phyloP scores from a whole-genome alignment of 139 green algal genomes.

The Picochlorum sp. region DNA sequence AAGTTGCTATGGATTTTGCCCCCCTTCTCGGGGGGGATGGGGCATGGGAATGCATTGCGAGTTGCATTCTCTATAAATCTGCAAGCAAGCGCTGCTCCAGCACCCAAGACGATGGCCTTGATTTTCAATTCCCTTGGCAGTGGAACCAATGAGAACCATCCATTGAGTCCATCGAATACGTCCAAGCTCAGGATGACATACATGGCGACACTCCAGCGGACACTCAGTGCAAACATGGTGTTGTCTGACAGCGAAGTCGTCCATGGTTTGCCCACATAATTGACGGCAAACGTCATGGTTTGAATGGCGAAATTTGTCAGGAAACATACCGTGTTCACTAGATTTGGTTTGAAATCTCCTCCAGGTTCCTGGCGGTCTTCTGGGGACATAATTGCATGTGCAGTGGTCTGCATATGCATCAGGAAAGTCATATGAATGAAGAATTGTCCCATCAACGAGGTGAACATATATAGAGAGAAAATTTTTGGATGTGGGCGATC shows the following conservation, averaged over 20 bases:
- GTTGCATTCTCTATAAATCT: constrained; percentile 21
- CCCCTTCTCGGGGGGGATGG: constrained; percentile 23
- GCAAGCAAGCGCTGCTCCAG: neutral
- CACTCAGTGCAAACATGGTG: constrained; percentile 11
- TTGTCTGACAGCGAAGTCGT: constrained; percentile 63
- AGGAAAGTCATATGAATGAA: constrained; percentile 70
- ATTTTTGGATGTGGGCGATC: constrained; percentile 84
- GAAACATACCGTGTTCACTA: constrained; percentile 97
- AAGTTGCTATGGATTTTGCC: constrained; percentile 3
- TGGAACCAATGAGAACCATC: constrained; percentile 31
- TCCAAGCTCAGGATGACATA: constrained; percentile 28
- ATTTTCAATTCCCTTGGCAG: constrained; percentile 23
- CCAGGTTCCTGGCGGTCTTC: constrained; percentile 69
- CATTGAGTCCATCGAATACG: constrained; percentile 16
- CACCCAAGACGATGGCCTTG: constrained; percentile 15
- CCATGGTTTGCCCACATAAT: constrained; percentile 93
- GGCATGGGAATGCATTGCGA: constrained; percentile 23
- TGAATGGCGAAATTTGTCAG: constrained; percentile 78
- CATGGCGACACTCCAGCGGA: constrained; percentile 12
- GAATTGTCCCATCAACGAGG: constrained; percentile 88
- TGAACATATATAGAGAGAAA: constrained; percentile 90
- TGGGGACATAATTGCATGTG: constrained; percentile 43
- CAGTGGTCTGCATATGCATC: constrained; percentile 58
- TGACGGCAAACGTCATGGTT: constrained; percentile 90
- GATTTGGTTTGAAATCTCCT: constrained; percentile 85